Conservation (phyloP, 768 basidiomycete genomes). For the Asterophora lycoperdoides region DNA sequence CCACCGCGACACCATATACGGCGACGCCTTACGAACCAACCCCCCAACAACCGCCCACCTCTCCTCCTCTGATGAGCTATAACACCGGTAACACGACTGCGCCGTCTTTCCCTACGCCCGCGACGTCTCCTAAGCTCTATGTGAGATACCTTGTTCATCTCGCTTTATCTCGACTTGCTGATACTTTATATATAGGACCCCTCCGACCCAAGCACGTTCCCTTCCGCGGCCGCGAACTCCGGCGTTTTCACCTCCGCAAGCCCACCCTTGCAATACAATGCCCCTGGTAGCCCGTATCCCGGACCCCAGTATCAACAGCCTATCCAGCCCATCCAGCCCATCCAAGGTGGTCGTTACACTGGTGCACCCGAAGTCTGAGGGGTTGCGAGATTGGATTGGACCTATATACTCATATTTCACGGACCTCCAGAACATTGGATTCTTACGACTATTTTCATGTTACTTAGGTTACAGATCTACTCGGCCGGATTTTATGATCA, state of each 20-base stretch:
- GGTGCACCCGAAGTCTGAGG: slow-evolving; percentile 29
- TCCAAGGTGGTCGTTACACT: slow-evolving; percentile 23
- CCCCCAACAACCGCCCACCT: slow-evolving; percentile 3
- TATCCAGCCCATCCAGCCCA: no score
- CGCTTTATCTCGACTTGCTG: not conserved
- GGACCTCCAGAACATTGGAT: slow-evolving; percentile 1
- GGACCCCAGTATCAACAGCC: not conserved
- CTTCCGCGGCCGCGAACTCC: slow-evolving; percentile 18
- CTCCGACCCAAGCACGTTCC: slow-evolving; percentile 41
- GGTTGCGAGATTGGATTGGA: not conserved
- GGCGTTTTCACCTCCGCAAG: slow-evolving; percentile 9
- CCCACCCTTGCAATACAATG: slow-evolving; percentile 15
- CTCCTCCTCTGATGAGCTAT: slow-evolving; percentile 16
- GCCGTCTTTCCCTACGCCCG: slow-evolving; percentile 12
- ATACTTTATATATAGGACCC: slow-evolving; percentile 25
- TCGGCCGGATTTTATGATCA: not conserved
- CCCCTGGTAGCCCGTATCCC: slow-evolving; percentile 18
- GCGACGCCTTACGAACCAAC: no score
- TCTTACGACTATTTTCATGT: not conserved
- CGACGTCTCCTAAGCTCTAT: slow-evolving; percentile 32
- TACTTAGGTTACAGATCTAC: not conserved
- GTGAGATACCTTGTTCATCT: slow-evolving; percentile 26
- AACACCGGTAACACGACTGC: slow-evolving; percentile 7
- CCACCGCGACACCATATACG: no score
- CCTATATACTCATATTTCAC: slow-evolving; percentile 1